phyloP scores from a whole-genome alignment of 2,329 filamentous ascomycete genomes.

The Cercospora sesami region DNA sequence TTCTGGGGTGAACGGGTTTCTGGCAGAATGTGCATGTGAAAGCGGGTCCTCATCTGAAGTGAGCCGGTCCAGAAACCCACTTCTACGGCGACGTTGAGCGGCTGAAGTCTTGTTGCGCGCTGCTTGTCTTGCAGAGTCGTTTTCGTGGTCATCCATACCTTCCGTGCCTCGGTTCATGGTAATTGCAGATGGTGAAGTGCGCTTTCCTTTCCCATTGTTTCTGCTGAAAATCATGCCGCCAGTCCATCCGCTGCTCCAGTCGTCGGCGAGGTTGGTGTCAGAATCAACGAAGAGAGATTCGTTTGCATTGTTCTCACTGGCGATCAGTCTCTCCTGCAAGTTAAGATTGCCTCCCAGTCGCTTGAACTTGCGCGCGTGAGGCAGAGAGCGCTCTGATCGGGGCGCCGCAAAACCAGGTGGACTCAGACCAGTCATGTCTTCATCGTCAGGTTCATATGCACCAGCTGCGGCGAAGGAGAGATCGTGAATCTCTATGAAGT shows the following conservation, averaged over 20 bases:
- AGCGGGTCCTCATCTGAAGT: background rate
- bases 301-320: background rate
- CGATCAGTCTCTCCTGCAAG: background rate
- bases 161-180: background rate
- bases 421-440: background rate
- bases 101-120: background rate
- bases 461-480: background rate
- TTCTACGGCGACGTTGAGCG: background rate
- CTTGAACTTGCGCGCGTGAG: background rate
- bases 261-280: background rate
- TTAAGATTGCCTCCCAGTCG: conserved; percentile 1
- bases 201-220: background rate
- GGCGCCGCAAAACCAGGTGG: background rate
- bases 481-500: background rate
- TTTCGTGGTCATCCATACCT: background rate
- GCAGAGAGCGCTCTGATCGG: background rate
- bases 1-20: background rate
- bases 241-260: background rate
- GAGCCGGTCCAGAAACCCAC: background rate
- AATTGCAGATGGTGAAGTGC: background rate
- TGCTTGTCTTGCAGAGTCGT: background rate
- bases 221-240: background rate
- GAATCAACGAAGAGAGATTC: background rate
- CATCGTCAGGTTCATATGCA: background rate
- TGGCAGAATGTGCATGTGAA: background rate